A percentile compares a stretch with the other conserved stretches of the same genome.
Conservation (phyloP, 148 eudicot species). For the Tetragonia tetragonoides region DNA sequence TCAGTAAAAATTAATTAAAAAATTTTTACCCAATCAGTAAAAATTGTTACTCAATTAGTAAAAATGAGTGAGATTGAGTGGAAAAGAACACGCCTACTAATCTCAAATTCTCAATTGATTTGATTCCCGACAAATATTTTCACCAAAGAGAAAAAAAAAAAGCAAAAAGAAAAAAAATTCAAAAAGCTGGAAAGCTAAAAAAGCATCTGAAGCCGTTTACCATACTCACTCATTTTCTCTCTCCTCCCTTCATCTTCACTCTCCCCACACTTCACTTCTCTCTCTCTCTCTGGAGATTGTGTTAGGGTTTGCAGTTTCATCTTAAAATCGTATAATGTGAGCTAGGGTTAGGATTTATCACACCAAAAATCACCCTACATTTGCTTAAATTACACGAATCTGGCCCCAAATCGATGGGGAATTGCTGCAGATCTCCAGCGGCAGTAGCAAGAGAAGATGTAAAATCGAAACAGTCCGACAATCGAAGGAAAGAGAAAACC, state of each 20-base stretch:
- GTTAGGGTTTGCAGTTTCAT: constrained; percentile 21
- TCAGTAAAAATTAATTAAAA: too few relatives aligned
- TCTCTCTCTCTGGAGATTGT: not conserved
- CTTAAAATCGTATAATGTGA: constrained; percentile 18
- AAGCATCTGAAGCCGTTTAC: constrained; percentile 38
- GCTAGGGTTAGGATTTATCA: constrained; percentile 36
- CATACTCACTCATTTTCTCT: constrained; percentile 8
- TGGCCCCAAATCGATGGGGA: constrained; percentile 59
- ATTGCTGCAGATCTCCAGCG: constrained; percentile 98
- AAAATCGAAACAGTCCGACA: constrained; percentile 51
- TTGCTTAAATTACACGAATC: not conserved
- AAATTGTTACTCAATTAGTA: too few relatives aligned
- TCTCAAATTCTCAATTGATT: too few relatives aligned
- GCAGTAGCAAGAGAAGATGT: constrained; percentile 89
- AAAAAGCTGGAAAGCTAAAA: constrained; percentile 2
- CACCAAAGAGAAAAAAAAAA: too few relatives aligned
- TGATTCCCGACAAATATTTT: too few relatives aligned
- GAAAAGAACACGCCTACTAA: too few relatives aligned
- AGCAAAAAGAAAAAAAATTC: not conserved
- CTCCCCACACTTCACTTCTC: not conserved
- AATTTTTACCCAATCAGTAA: too few relatives aligned
- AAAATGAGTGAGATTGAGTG: too few relatives aligned
- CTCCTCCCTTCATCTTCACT: constrained; percentile 8
- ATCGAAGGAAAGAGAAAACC: constrained; percentile 33
- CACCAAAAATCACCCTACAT: not conserved